phyloP scores from a whole-genome alignment of 2,329 filamentous ascomycete species.

The Metarhizium guizhouense region DNA sequence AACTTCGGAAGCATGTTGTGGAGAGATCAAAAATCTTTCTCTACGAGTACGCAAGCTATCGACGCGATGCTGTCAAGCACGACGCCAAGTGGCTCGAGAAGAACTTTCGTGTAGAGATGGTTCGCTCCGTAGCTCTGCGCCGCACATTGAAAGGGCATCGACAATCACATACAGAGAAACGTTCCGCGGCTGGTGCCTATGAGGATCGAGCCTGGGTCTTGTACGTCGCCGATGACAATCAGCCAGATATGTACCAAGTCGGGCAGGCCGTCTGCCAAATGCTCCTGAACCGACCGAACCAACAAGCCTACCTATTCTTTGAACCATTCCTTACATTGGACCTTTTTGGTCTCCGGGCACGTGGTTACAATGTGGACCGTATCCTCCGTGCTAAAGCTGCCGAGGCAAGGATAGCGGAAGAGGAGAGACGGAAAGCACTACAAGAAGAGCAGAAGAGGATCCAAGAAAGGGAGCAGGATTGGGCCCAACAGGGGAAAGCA shows the following conservation, averaged over 20 bases:
- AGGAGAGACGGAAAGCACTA: slow-evolving; percentile 64
- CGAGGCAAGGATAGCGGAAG: slow-evolving; percentile 80
- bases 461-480: slow-evolving; percentile 42
- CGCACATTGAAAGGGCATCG: slow-evolving; percentile 64
- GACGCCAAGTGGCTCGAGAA: slow-evolving; percentile 88
- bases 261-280: slow-evolving; percentile 78
- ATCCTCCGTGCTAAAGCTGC: slow-evolving; percentile 83
- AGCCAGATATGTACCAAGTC: slow-evolving; percentile 83
- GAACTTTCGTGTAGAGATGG: slow-evolving; percentile 68
- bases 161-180: slow-evolving; percentile 63
- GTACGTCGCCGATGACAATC: slow-evolving; percentile 61
- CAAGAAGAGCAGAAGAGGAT: slow-evolving; percentile 64
- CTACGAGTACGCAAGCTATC: slow-evolving; percentile 63
- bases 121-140: slow-evolving; percentile 68
- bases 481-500: slow-evolving; percentile 27
- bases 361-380: slow-evolving; percentile 93
- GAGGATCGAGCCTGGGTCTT: slow-evolving; percentile 51
- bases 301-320: slow-evolving; percentile 82
- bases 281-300: slow-evolving; percentile 71
- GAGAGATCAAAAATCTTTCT: slow-evolving; percentile 87
- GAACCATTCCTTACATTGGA: slow-evolving; percentile 86
- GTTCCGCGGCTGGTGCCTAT: slow-evolving; percentile 59
- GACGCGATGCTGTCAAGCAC: slow-evolving; percentile 69
- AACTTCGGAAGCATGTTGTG: slow-evolving; percentile 70
- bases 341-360: slow-evolving; percentile 68